Evolutionary conservation across 2,329 filamentous ascomycete species (phyloP), one percentile per base, ranked within the genome.

Genomic region (Hawksworthiomyces lignivorus): DNA sequence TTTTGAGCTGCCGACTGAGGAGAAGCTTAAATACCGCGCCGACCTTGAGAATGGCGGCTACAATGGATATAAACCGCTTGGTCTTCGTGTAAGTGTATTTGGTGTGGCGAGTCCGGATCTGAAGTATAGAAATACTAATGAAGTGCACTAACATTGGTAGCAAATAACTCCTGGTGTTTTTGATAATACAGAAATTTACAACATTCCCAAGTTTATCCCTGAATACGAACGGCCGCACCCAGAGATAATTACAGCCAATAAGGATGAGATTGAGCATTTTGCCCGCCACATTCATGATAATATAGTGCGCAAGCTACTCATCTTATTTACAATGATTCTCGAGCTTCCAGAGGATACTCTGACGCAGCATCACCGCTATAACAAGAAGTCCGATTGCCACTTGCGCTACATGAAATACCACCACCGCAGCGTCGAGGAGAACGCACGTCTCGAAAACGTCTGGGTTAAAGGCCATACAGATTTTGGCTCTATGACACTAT

Each of bases 121-220:
- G n/a, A 17, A 8, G 14, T 21, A 5, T 5, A 5, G 18, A 19
- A 20, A 9, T 11, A 12, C n/a, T n/a, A n/a, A n/a, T n/a, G n/a
- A n/a, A n/a, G n/a, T n/a, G n/a, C n/a, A 20, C 18, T 22, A 5
- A 24, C 14, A 2, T 20, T n/a, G n/a, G 2, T 28, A 27, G 18
- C 14, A 47, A 27, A 18, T 53, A 14, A 41, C 43, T 19, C 48
- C 50, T 1, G 63, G 67, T 2, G 56, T 68, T 41, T 60, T 52
- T 17, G 75, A 80, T 50, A 78, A 77, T 48, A 63, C 75, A 21
- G 69, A 80, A 48, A 69, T 79, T 3, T 79, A 72, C 61, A 78
- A 79, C 52, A 69, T 78, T 9, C 70, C 73, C 39, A 80, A 80
- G 48, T 78, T 75, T 46, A 66, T 64, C 14, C 57, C 60, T 2